Evolutionary conservation across 2,329 filamentous ascomycete species (phyloP).

Genomic region (Catunica adiposa): DNA sequence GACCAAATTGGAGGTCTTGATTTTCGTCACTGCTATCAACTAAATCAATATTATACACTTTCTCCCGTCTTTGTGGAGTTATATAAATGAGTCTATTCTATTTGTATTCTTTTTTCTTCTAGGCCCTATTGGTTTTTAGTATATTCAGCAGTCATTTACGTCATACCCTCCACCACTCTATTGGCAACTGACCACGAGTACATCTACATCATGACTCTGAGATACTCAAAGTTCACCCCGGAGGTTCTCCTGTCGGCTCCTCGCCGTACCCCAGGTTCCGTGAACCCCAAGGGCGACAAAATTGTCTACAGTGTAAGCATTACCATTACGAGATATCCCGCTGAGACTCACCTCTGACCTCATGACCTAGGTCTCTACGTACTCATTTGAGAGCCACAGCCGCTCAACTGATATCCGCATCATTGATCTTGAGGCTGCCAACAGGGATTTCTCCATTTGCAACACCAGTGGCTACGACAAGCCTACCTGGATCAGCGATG

Average conservation of each 20-base stretch:
- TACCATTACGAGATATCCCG: background rate
- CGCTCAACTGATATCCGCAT: conserved; percentile 53
- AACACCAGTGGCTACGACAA: conserved; percentile 50
- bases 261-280: conserved; percentile 50
- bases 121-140: too few relatives aligned
- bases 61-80: too few relatives aligned
- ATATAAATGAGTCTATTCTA: too few relatives aligned
- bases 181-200: background rate
- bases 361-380: conserved; percentile 45
- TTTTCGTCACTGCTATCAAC: too few relatives aligned
- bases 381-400: conserved; percentile 61
- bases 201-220: conserved; percentile 44
- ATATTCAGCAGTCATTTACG: too few relatives aligned
- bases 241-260: conserved; percentile 63
- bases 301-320: conserved; percentile 44
- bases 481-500: conserved; percentile 59
- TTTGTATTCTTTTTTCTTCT: too few relatives aligned
- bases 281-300: conserved; percentile 49
- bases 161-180: too few relatives aligned
- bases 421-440: conserved; percentile 46
- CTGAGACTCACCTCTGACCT: background rate
- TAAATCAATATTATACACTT: too few relatives aligned
- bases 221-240: conserved; percentile 55
- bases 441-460: conserved; percentile 48
- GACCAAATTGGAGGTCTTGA: too few relatives aligned